Conservation (phyloP, 495 filamentous ascomycete genomes). For the Neurospora intermedia region DNA sequence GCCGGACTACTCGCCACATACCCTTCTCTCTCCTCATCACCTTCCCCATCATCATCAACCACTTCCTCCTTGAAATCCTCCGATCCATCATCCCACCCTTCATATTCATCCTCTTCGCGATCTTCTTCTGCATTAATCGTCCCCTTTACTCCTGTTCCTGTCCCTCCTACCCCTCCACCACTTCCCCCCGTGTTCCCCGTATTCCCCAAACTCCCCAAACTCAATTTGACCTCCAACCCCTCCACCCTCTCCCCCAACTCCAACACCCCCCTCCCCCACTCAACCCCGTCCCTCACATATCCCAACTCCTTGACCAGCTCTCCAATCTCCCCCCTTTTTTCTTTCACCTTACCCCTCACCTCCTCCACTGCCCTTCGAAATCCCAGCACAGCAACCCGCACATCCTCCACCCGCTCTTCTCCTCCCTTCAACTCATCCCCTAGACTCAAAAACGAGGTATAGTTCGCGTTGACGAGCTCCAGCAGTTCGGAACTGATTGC, state of each 20-base stretch:
- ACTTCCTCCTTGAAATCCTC: constrained; percentile 13
- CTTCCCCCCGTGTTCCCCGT: neutral
- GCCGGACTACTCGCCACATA: constrained; percentile 29
- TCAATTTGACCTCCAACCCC: constrained; percentile 63
- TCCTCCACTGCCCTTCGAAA: constrained; percentile 68
- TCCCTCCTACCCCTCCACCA: neutral
- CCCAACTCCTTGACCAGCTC: constrained; percentile 31
- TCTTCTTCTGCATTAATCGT: constrained; percentile 9
- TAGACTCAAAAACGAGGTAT: constrained; percentile 76
- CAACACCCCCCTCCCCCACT: constrained; percentile 54
- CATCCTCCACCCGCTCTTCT: constrained; percentile 83
- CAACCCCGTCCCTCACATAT: constrained; percentile 29
- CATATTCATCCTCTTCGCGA: constrained; percentile 20
- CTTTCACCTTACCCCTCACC: constrained; percentile 39
- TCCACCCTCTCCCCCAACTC: constrained; percentile 59
- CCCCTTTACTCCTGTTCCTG: neutral
- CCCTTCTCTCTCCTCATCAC: constrained; percentile 15
- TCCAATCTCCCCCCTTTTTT: constrained; percentile 22
- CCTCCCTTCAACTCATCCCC: constrained; percentile 76
- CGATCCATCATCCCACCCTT: constrained; percentile 24
- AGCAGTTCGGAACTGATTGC: constrained; percentile 73
- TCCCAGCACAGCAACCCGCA: constrained; percentile 74
- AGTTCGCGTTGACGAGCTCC: constrained; percentile 89
- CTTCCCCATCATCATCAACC: constrained; percentile 12
- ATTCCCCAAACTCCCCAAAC: neutral